Conservation (phyloP, 2,329 filamentous ascomycete genomes). For the Rhinocladiella similis region DNA sequence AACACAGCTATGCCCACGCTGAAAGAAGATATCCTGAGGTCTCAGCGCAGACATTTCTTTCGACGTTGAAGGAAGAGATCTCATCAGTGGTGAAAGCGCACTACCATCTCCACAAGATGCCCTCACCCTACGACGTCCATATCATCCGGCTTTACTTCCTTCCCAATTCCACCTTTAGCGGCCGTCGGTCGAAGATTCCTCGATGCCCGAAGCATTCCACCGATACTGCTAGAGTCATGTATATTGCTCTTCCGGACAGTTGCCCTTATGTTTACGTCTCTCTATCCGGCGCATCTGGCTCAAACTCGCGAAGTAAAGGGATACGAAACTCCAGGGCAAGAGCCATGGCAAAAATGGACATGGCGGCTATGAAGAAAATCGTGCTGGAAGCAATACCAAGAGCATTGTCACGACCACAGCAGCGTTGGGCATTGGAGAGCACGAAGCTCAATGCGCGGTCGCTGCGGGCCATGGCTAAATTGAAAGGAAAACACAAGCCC, state of each 20-base stretch:
- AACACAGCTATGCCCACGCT: conserved; percentile 23
- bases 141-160: conserved; percentile 77
- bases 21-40: conserved; percentile 34
- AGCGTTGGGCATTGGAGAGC: conserved; percentile 67
- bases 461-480: conserved; percentile 66
- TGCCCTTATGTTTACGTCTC: conserved; percentile 73
- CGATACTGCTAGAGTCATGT: conserved; percentile 71
- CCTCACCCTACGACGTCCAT: conserved; percentile 59
- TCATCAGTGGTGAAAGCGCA: conserved; percentile 80
- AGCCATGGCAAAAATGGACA: conserved; percentile 21
- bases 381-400: conserved; percentile 79
- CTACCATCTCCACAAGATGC: conserved; percentile 70
- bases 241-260: conserved; percentile 78
- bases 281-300: conserved; percentile 43
- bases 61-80: conserved; percentile 71
- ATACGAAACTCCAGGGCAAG: conserved; percentile 6
- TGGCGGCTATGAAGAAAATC: conserved; percentile 45
- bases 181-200: conserved; percentile 33
- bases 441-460: conserved; percentile 72
- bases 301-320: conserved; percentile 30
- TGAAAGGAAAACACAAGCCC: conserved; percentile 67
- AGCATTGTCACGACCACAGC: conserved; percentile 72
- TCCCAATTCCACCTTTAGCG: conserved; percentile 73
- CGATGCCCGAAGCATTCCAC: conserved; percentile 39
- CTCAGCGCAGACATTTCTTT: conserved; percentile 77